Evolutionary conservation across 371 early-diverging fungal genomes (phyloP), one percentile per base, ranked within the genome.

Genomic region (Mortierella sp.): DNA sequence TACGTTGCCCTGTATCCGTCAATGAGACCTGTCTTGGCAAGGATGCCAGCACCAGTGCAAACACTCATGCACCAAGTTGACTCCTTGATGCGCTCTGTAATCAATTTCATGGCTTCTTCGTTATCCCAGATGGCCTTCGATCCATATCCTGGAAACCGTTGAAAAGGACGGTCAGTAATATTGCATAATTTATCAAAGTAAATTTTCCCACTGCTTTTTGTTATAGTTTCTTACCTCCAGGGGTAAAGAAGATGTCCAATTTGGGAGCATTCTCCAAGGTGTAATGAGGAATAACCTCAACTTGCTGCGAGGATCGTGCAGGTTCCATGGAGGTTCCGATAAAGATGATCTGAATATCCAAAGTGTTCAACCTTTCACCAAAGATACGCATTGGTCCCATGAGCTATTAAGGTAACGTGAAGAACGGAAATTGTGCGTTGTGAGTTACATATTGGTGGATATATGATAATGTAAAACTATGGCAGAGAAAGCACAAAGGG

Each of bases 1-100:
- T 73, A 78, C 79, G 89, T 89, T 4, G 85, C 84, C 6, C 58
- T 66, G 22, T 78, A 74, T 26, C 86, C 84, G 59, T 85, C 85
- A 10, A 84, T 66, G 18, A 87, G 70, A 16, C 89, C 87, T 8
- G 86, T 84, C 18, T 72, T 78, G 55, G 87, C 87, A 18, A 88
- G 64, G 51, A 87, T 54, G 5, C 75, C 67, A 43, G 85, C 78
- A 18, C 88, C 89, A 26, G 88, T 87, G 74, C 89, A 89, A 30
- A 89, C 86, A 20, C 71, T 62, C 71, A 84, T 64, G 68, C 26
- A 30, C 83, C 83, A 81, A 30, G 70, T 75, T 12, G 83, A 61
- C 2, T 65, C 74, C 30, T 73, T 45, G 0, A 73, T 22, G 26
- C 73, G 83, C n/a, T 65, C 52, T 40, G 54, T 70, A 68, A 83